Conservation (phyloP, 2,329 filamentous ascomycete genomes). For the Diaporthe citriasiana region DNA sequence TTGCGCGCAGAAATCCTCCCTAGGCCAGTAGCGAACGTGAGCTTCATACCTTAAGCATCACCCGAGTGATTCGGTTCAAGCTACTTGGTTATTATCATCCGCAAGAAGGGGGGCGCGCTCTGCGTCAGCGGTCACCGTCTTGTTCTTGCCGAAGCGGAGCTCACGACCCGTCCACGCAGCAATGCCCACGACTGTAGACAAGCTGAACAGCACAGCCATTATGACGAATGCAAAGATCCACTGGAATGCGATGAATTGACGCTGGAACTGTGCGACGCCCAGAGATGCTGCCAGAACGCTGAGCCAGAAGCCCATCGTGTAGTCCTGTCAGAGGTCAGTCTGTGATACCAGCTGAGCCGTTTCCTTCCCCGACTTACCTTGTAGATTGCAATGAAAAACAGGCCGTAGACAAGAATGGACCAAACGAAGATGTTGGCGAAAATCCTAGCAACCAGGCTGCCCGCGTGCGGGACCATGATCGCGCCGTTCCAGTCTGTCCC, state of each 20-base stretch:
- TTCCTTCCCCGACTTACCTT: conserved; percentile 66
- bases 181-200: conserved; percentile 75
- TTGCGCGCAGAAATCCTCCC: not conserved
- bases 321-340: conserved; percentile 61
- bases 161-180: conserved; percentile 74
- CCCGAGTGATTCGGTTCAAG: not conserved
- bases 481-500: conserved; percentile 82
- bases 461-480: conserved; percentile 79
- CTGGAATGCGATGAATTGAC: conserved; percentile 82
- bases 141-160: conserved; percentile 62
- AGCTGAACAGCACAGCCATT: conserved; percentile 80
- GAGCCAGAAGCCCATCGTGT: conserved; percentile 84
- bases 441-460: conserved; percentile 78
- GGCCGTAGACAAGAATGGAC: conserved; percentile 82
- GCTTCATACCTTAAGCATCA: not conserved
- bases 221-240: conserved; percentile 95
- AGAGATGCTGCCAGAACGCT: conserved; percentile 81
- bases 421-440: conserved; percentile 91
- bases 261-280: conserved; percentile 82
- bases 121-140: conserved; percentile 58
- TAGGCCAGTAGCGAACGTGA: not conserved
- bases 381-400: conserved; percentile 80
- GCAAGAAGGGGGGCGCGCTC: conserved; percentile 74
- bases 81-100: conserved; percentile 60
- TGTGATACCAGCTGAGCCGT: not conserved